Evolutionary conservation across 2,329 filamentous ascomycete genomes (phyloP).

Genomic region (Zymoseptoria ardabiliae): DNA sequence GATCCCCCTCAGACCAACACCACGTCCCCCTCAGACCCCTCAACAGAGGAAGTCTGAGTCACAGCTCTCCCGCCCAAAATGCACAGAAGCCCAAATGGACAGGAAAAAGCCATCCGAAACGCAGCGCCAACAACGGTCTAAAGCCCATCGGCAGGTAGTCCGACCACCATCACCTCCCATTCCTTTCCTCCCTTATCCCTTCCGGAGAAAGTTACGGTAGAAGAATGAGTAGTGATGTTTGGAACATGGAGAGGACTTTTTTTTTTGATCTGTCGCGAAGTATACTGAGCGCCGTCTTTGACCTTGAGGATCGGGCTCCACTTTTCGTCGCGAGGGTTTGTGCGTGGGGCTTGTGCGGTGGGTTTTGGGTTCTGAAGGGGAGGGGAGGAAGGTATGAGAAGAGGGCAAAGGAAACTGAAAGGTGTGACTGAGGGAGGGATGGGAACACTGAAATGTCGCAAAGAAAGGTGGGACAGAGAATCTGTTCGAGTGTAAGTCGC

Average conservation of each 20-base stretch:
- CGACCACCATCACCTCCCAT: slow-evolving; percentile 6
- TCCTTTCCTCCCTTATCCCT: slow-evolving; percentile 8
- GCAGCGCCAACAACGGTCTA: background rate
- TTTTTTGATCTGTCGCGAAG: slow-evolving; percentile 41
- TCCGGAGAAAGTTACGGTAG: slow-evolving; percentile 1
- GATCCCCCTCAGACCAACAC: too few species aligned
- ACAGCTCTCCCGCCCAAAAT: background rate
- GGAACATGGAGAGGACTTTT: background rate
- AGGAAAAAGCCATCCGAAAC: background rate
- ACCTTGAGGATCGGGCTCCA: slow-evolving; percentile 46
- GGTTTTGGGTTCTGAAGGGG: slow-evolving; percentile 1
- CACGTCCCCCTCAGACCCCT: background rate
- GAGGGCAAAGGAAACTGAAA: background rate
- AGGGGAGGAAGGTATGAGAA: slow-evolving; percentile 1
- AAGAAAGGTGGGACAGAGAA: background rate
- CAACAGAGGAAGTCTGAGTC: background rate
- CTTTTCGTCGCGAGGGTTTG: slow-evolving; percentile 39
- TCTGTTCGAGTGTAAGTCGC: slow-evolving; percentile 1
- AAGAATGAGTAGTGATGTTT: background rate
- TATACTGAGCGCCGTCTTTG: slow-evolving; percentile 48
- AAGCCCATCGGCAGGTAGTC: slow-evolving; percentile 4
- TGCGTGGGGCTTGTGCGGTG: slow-evolving; percentile 1
- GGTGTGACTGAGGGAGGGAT: background rate
- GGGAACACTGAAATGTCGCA: slow-evolving; percentile 3
- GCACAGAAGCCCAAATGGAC: background rate